These are phyloP conservation scores for Dianthus caryophyllus DNA, from an alignment of 148 eudicot genomes.

Conservation along the genomic window DNA sequence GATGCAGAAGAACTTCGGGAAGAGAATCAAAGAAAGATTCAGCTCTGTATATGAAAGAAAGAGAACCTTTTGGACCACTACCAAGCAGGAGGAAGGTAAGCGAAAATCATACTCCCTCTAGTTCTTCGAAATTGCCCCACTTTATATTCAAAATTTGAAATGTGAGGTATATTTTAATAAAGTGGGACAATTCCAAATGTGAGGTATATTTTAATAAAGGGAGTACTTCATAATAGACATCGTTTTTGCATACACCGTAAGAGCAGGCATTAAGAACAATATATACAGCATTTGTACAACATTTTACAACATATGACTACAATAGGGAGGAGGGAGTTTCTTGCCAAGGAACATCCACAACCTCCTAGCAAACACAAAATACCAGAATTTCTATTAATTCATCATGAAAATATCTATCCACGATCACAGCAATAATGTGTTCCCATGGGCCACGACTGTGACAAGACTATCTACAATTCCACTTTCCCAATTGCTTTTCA, in stretches of 20 bases:
- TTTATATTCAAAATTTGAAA: too few species aligned
- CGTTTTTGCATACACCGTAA: not conserved
- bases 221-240: not conserved
- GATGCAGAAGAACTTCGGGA: too few species aligned
- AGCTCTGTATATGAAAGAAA: not conserved
- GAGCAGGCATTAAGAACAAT: not conserved
- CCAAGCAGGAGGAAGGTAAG: not conserved
- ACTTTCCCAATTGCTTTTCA: not conserved
- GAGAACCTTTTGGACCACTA: not conserved
- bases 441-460: not conserved
- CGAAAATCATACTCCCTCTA: not conserved
- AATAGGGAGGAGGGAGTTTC: too few species aligned
- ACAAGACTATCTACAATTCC: not conserved
- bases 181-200: too few species aligned
- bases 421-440: not conserved
- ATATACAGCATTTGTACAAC: not conserved
- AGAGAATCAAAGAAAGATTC: too few species aligned
- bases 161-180: too few species aligned
- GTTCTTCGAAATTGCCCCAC: too few species aligned
- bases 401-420: not conserved
- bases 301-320: not conserved
- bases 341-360: not conserved
- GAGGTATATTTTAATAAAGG: too few species aligned
- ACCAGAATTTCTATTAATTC: not conserved
- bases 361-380: not conserved